Conservation (phyloP, 495 filamentous ascomycete genomes). For the Daldinia childiae region DNA sequence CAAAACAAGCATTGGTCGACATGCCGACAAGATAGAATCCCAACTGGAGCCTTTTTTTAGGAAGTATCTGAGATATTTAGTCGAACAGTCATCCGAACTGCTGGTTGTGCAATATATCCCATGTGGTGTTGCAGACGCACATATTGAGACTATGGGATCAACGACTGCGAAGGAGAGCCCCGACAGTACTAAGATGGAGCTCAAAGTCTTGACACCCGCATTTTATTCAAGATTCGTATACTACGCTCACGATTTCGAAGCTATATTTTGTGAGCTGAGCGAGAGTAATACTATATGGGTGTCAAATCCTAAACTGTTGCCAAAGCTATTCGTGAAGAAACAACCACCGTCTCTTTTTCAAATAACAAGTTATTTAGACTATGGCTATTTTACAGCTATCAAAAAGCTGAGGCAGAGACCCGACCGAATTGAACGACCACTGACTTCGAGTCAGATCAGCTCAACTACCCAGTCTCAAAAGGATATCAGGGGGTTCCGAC, state of each 20-base stretch:
- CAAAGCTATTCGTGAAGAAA: slow-evolving; percentile 52
- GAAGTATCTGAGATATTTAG: slow-evolving; percentile 58
- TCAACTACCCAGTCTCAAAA: slow-evolving; percentile 16
- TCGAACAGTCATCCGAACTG: slow-evolving; percentile 50
- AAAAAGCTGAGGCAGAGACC: slow-evolving; percentile 51
- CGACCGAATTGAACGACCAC: slow-evolving; percentile 46
- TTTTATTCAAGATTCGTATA: slow-evolving; percentile 69
- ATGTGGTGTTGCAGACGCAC: slow-evolving; percentile 51
- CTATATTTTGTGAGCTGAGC: slow-evolving; percentile 59
- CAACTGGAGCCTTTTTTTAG: slow-evolving; percentile 63
- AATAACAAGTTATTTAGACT: slow-evolving; percentile 44
- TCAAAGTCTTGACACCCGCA: slow-evolving; percentile 64
- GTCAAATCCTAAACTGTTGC: slow-evolving; percentile 57
- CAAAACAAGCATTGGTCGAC: slow-evolving; percentile 59
- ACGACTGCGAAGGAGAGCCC: slow-evolving; percentile 25
- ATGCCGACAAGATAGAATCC: slow-evolving; percentile 55
- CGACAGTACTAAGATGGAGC: slow-evolving; percentile 47
- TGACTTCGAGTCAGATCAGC: slow-evolving; percentile 42
- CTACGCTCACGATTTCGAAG: slow-evolving; percentile 61
- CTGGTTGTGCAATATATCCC: slow-evolving; percentile 62
- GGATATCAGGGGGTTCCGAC: slow-evolving; percentile 52
- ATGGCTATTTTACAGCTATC: slow-evolving; percentile 49
- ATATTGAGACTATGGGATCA: slow-evolving; percentile 51
- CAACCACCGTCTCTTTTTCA: slow-evolving; percentile 37
- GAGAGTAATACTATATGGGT: slow-evolving; percentile 63